These are phyloP conservation scores for Candida wancherniae DNA, from an alignment of 805 yeast genomes.

Conservation along the genomic window DNA sequence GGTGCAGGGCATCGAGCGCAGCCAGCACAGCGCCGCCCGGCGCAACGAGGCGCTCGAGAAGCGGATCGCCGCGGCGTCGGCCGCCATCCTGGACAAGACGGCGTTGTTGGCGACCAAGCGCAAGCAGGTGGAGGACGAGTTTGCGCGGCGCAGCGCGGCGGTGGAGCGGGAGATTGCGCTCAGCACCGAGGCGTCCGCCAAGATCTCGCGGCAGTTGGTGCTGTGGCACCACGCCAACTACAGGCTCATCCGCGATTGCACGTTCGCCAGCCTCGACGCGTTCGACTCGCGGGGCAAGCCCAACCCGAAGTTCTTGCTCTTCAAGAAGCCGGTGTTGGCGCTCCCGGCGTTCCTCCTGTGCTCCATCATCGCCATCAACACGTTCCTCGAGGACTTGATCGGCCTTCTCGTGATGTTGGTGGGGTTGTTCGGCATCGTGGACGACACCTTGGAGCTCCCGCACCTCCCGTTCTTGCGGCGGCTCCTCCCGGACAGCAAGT, in stretches of 20 bases:
- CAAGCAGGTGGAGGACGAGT: too few species aligned
- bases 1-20: slow-evolving; percentile 11
- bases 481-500: slow-evolving; percentile 20
- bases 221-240: slow-evolving; percentile 23
- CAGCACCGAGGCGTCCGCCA: too few species aligned
- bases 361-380: slow-evolving; percentile 19
- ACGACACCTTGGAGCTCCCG: slow-evolving; percentile 14
- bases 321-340: slow-evolving; percentile 25
- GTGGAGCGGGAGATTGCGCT: too few species aligned
- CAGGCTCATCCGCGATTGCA: slow-evolving; percentile 21
- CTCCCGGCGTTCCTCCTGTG: slow-evolving; percentile 24
- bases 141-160: too few species aligned
- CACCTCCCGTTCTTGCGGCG: slow-evolving; percentile 15
- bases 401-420: slow-evolving; percentile 13
- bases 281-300: slow-evolving; percentile 1
- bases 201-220: slow-evolving; percentile 23
- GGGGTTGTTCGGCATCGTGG: slow-evolving; percentile 12
- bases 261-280: slow-evolving; percentile 3
- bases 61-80: too few species aligned
- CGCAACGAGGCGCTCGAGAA: slow-evolving; percentile 2
- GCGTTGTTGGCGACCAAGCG: neutral
- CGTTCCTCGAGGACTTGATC: slow-evolving; percentile 22
- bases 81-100: too few species aligned
- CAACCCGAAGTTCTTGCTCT: slow-evolving; percentile 12
- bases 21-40: slow-evolving; percentile 1